Evolutionary conservation across 2,329 filamentous ascomycete genomes (phyloP).

Genomic region (Teratosphaeriaceae sp.): DNA sequence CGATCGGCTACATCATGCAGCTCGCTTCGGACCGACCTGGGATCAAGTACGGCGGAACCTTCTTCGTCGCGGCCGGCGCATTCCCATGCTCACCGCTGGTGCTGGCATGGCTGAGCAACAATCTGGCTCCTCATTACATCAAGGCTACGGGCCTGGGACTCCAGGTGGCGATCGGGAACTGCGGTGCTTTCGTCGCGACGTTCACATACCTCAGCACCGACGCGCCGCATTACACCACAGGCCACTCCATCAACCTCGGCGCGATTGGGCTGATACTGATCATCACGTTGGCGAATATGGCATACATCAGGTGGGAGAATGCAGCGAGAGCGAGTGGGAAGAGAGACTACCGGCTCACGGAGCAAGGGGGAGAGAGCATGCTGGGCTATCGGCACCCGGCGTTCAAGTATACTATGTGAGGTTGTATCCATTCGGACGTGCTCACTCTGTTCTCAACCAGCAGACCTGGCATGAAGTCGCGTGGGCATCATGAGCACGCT

Average conservation of each 20-base stretch:
- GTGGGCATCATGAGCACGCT: too few relatives aligned
- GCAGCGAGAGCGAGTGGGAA: constrained; percentile 32
- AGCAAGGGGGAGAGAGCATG: constrained; percentile 22
- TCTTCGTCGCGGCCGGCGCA: constrained; percentile 30
- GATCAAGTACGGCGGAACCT: constrained; percentile 35
- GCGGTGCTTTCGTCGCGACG: constrained; percentile 39
- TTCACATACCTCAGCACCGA: constrained; percentile 41
- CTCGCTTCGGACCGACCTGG: constrained; percentile 25
- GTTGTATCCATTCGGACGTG: too few relatives aligned
- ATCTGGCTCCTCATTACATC: constrained; percentile 39
- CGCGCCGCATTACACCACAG: constrained; percentile 32
- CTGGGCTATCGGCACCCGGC: constrained; percentile 37
- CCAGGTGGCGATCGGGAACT: constrained; percentile 37
- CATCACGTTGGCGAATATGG: constrained; percentile 28
- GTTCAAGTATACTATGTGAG: constrained; percentile 33
- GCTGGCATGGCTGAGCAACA: constrained; percentile 37
- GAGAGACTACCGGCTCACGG: constrained; percentile 32
- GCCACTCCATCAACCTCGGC: constrained; percentile 38
- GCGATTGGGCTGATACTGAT: constrained; percentile 32
- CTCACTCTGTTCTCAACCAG: too few relatives aligned
- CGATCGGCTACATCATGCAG: constrained; percentile 36
- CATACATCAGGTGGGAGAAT: constrained; percentile 39
- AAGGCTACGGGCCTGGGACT: constrained; percentile 38
- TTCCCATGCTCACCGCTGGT: constrained; percentile 29
- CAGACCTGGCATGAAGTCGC: too few relatives aligned